A percentile compares a stretch with the other conserved stretches of the same genome.
Conservation (phyloP, 257 asterid genomes). For the Solanum medicagineum region DNA sequence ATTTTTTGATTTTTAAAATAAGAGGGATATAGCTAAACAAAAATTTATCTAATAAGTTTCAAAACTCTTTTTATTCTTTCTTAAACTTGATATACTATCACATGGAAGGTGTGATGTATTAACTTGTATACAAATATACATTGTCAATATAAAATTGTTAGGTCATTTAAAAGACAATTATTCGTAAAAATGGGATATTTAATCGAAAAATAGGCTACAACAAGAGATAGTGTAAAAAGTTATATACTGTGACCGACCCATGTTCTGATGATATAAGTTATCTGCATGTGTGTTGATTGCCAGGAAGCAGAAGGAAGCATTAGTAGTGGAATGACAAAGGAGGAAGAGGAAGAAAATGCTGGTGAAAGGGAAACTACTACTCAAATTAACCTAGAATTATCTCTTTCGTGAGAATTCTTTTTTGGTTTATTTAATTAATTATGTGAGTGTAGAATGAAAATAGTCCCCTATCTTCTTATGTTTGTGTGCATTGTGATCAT, state of each 20-base stretch:
- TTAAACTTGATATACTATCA: background rate
- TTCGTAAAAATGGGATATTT: background rate
- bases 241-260: background rate
- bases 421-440: background rate
- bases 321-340: conserved; percentile 1
- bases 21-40: too few species aligned
- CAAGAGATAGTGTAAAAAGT: background rate
- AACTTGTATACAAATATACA: background rate
- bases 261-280: background rate
- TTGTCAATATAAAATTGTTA: background rate
- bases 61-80: background rate
- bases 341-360: background rate
- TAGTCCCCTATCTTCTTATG: background rate
- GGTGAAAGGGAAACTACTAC: background rate
- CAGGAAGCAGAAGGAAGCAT: background rate
- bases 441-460: background rate
- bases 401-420: background rate
- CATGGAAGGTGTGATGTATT: background rate
- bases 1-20: background rate
- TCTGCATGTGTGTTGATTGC: background rate
- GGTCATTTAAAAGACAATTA: background rate
- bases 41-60: too few species aligned
- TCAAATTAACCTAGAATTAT: background rate
- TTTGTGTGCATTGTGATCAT: background rate
- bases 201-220: too few species aligned